Conservation (phyloP, 306 rosid species). For the Cucurbita maxima region DNA sequence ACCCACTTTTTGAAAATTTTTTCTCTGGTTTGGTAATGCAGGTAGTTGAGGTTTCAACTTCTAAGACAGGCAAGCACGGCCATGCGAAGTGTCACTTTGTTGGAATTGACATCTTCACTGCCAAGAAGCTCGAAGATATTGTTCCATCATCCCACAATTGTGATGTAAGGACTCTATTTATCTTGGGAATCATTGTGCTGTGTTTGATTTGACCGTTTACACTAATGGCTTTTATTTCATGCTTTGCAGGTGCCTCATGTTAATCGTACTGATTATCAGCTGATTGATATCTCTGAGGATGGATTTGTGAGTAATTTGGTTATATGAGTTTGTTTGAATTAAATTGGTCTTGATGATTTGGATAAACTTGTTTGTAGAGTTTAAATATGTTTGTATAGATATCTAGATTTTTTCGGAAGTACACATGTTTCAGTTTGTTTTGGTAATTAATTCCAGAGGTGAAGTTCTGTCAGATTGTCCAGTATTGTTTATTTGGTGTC, state of each 20-base stretch:
- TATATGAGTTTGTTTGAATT: background rate
- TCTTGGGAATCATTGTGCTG: background rate
- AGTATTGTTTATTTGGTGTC: too few relatives aligned
- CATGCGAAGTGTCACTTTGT: constrained; percentile 90
- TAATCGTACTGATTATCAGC: constrained; percentile 73
- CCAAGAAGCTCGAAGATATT: constrained; percentile 77
- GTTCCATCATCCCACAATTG: constrained; percentile 85
- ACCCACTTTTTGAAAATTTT: background rate
- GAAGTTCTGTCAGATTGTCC: background rate
- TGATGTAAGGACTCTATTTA: constrained; percentile 36
- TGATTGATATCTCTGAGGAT: constrained; percentile 75
- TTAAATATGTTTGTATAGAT: background rate
- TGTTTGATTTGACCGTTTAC: background rate
- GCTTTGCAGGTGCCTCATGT: constrained; percentile 63
- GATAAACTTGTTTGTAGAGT: background rate
- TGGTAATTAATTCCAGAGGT: background rate
- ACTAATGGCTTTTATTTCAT: background rate
- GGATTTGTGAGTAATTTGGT: constrained; percentile 44
- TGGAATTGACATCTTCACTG: constrained; percentile 65
- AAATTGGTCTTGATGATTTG: background rate
- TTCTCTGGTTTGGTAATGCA: constrained; percentile 10
- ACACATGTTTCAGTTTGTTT: background rate
- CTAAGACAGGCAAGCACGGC: constrained; percentile 85
- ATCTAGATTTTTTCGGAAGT: background rate
- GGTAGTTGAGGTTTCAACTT: constrained; percentile 90